phyloP scores from a whole-genome alignment of 2,329 filamentous ascomycete genomes.

The Talaromyces sp. region DNA sequence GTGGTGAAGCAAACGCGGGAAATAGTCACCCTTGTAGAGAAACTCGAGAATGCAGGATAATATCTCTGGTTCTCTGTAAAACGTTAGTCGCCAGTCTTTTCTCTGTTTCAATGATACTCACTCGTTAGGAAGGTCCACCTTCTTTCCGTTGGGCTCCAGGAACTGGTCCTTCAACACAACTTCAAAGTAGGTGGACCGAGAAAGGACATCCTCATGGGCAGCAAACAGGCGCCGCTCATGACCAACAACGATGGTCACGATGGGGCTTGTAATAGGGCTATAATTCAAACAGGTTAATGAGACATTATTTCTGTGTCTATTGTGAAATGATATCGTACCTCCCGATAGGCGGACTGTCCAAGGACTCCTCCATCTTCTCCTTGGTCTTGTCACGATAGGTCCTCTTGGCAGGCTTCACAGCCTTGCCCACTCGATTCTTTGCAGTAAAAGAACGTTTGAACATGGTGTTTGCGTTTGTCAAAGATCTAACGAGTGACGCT shows the following conservation, averaged over 20 bases:
- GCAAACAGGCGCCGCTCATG: slow-evolving; percentile 85
- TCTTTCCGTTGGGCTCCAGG: slow-evolving; percentile 67
- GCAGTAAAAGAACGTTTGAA: slow-evolving; percentile 89
- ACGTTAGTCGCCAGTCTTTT: slow-evolving; percentile 32
- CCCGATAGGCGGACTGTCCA: slow-evolving; percentile 60
- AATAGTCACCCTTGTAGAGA: slow-evolving; percentile 96
- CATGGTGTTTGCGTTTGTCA: slow-evolving; percentile 58
- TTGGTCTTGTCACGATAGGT: slow-evolving; percentile 74
- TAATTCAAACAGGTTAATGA: neutral
- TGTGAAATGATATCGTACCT: slow-evolving; percentile 36
- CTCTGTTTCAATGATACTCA: slow-evolving; percentile 24
- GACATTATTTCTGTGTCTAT: neutral
- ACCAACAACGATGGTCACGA: slow-evolving; percentile 83
- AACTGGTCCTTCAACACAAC: slow-evolving; percentile 69
- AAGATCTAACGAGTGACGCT: slow-evolving; percentile 44
- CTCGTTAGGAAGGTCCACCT: slow-evolving; percentile 73
- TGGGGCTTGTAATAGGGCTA: slow-evolving; percentile 63
- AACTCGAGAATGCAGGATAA: slow-evolving; percentile 94
- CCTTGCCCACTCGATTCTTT: slow-evolving; percentile 84
- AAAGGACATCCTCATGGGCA: slow-evolving; percentile 88
- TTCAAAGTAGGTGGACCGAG: slow-evolving; percentile 80
- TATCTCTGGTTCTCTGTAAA: slow-evolving; percentile 79
- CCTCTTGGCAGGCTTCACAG: slow-evolving; percentile 74
- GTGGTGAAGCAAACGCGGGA: slow-evolving; percentile 82
- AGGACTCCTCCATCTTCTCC: slow-evolving; percentile 82